Conservation (phyloP, 2,329 filamentous ascomycete species). For the Paecilomyces sp. region DNA sequence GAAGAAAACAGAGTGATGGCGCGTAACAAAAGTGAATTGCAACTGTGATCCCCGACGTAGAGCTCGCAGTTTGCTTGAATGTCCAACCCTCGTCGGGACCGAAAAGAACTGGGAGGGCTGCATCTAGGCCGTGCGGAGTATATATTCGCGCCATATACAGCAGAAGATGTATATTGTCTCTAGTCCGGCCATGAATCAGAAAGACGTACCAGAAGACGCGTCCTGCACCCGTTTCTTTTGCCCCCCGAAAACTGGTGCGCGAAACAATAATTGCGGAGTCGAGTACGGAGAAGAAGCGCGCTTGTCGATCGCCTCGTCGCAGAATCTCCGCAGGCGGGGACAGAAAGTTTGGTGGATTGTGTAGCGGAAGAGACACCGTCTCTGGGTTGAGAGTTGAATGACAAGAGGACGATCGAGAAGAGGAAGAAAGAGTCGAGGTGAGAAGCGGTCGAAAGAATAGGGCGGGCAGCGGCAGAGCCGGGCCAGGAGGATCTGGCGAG, state of each 20-base stretch:
- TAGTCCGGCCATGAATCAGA: constrained; percentile 4
- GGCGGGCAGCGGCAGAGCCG: constrained; percentile 17
- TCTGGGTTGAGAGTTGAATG: constrained; percentile 1
- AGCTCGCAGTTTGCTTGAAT: background rate
- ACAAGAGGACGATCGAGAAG: constrained; percentile 3
- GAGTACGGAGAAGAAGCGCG: constrained; percentile 7
- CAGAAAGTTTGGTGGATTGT: constrained; percentile 2
- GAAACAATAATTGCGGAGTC: constrained; percentile 2
- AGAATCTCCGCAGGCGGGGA: background rate
- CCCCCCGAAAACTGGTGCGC: constrained; percentile 8
- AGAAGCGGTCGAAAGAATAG: constrained; percentile 22
- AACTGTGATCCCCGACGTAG: background rate
- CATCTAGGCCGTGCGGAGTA: background rate
- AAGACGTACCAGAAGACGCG: constrained; percentile 15
- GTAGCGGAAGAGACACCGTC: constrained; percentile 3
- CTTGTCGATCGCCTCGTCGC: background rate
- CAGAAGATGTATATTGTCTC: constrained; percentile 4
- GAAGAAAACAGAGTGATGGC: background rate
- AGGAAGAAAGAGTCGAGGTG: constrained; percentile 12
- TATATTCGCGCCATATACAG: background rate
- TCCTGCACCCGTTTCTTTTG: constrained; percentile 3
- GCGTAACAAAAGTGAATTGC: background rate
- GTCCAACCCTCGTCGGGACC: background rate
- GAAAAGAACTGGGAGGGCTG: background rate
- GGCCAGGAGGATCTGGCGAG: constrained; percentile 21